Evolutionary conservation across 148 eudicot species (phyloP).

Genomic region (Nyssa sinensis): DNA sequence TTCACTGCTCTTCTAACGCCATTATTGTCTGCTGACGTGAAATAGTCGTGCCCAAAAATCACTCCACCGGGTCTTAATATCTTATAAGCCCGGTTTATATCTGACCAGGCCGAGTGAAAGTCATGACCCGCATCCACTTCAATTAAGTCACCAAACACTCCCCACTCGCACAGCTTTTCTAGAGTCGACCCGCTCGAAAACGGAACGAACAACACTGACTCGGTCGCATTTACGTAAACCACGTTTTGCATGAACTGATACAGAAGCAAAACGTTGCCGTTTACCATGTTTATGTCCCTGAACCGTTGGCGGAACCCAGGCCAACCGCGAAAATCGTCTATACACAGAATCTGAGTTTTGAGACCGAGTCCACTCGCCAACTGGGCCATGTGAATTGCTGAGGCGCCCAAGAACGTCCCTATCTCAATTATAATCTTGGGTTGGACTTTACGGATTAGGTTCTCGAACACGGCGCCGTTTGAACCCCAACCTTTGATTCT

Average conservation of each 20-base stretch:
- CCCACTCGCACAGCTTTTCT: constrained; percentile 57
- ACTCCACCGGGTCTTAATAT: constrained; percentile 68
- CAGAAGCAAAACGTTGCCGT: constrained; percentile 53
- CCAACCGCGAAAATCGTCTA: constrained; percentile 86
- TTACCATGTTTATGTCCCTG: constrained; percentile 36
- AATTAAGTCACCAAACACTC: constrained; percentile 55
- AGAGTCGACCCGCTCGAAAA: constrained; percentile 54
- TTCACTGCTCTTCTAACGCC: constrained; percentile 72
- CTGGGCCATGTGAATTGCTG: constrained; percentile 67
- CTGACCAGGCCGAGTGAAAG: constrained; percentile 75
- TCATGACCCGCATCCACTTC: constrained; percentile 80
- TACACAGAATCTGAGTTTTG: constrained; percentile 58
- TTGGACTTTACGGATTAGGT: constrained; percentile 39
- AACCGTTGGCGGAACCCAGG: constrained; percentile 39
- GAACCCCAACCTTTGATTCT: constrained; percentile 77
- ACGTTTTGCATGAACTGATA: constrained; percentile 77
- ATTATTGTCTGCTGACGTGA: constrained; percentile 40
- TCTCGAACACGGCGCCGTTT: constrained; percentile 57
- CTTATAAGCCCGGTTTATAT: constrained; percentile 67
- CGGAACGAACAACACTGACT: constrained; percentile 43
- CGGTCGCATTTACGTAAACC: constrained; percentile 28
- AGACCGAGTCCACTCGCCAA: constrained; percentile 47
- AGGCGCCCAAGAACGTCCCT: constrained; percentile 79
- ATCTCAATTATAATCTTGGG: constrained; percentile 63
- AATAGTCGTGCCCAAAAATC: constrained; percentile 71